Conservation (phyloP, 495 filamentous ascomycete genomes). For the Aspergillus sclerotioniger region DNA sequence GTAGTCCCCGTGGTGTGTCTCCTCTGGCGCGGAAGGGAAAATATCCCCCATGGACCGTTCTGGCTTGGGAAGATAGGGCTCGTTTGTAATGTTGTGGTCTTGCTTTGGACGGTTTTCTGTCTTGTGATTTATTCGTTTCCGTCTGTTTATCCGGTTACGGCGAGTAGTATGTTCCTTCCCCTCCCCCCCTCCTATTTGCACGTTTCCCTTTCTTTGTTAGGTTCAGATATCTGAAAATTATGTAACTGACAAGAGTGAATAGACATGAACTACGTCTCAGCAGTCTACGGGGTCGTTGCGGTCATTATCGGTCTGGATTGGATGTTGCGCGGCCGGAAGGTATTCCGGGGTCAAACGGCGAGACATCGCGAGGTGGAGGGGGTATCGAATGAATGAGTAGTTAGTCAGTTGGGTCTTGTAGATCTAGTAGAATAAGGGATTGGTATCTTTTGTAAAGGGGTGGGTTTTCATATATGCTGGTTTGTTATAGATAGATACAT, state of each 20-base stretch:
- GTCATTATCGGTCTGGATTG: constrained; percentile 41
- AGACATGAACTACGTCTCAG: constrained; percentile 55
- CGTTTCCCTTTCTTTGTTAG: neutral
- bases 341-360: constrained; percentile 34
- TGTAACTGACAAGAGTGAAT: no score
- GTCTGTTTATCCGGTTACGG: constrained; percentile 34
- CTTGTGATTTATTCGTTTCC: constrained; percentile 53
- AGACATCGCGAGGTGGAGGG: constrained; percentile 19
- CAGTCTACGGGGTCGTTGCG: constrained; percentile 45
- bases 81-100: constrained; percentile 36
- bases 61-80: constrained; percentile 44
- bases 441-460: no score
- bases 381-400: neutral
- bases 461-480: no score
- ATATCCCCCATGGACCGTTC: constrained; percentile 49
- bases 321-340: constrained; percentile 37
- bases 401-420: no score
- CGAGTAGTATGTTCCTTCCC: constrained; percentile 4
- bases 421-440: no score
- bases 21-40: constrained; percentile 43
- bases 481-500: no score
- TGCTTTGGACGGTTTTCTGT: constrained; percentile 47
- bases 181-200: neutral
- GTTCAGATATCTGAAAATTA: no score
- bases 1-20: constrained; percentile 45